Percentiles rank a stretch among this genome's conserved stretches.
Evolutionary conservation across 1,139 yeast species (phyloP).

Genomic region (Hansenula sp.): DNA sequence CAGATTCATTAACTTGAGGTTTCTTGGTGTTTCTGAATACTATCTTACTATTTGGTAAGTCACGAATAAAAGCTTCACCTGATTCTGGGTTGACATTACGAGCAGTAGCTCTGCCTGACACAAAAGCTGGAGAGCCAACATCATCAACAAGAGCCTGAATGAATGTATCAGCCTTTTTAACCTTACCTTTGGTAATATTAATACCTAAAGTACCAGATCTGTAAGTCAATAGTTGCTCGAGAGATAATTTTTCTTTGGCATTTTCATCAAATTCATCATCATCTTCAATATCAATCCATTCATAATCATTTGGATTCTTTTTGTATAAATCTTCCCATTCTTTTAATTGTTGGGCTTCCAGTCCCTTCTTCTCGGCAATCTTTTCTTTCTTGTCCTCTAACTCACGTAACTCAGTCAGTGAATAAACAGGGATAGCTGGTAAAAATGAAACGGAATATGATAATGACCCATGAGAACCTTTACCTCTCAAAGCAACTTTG

Average conservation of each 20-base stretch:
- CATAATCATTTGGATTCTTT: constrained; percentile 57
- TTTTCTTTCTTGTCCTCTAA: constrained; percentile 38
- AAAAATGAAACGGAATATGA: constrained; percentile 58
- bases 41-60: constrained; percentile 56
- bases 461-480: constrained; percentile 42
- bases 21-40: constrained; percentile 53
- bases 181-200: constrained; percentile 45
- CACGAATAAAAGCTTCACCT: constrained; percentile 64
- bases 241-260: constrained; percentile 43
- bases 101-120: constrained; percentile 37
- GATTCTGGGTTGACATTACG: constrained; percentile 31
- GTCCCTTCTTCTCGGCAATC: constrained; percentile 30
- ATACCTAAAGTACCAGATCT: constrained; percentile 63
- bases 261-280: constrained; percentile 35
- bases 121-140: constrained; percentile 53
- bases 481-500: constrained; percentile 42
- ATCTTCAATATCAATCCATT: constrained; percentile 54
- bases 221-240: constrained; percentile 48
- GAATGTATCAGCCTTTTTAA: constrained; percentile 43
- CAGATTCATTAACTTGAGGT: constrained; percentile 41
- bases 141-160: constrained; percentile 67
- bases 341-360: constrained; percentile 39
- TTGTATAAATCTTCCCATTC: constrained; percentile 45
- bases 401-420: constrained; percentile 49
- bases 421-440: constrained; percentile 60